Evolutionary conservation across 768 basidiomycete genomes (phyloP), one percentile per base, ranked within the genome.

Genomic region (Mrakia blollopis): DNA sequence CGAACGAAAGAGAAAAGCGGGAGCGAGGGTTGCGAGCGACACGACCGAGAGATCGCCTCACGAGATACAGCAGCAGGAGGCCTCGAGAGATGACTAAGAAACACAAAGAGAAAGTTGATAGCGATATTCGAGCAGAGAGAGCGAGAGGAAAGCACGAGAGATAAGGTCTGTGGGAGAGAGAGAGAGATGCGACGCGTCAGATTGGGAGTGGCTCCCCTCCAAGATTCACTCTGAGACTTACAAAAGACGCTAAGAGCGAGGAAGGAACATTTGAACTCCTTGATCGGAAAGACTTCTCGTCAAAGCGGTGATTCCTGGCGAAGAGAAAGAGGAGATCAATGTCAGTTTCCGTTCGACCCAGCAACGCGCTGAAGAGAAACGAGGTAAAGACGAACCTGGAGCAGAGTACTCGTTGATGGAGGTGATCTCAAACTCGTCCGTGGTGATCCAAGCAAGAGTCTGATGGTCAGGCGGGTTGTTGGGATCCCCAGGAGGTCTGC

Each of bases 401-500:
- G 76, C 76, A 25, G 63, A 28, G 28, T 77, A 77, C 10, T 77
- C 71, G 8, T 16, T 23, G 9, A 72, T 10, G 13, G 76, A 25
- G 18, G 65, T 68, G 76, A 77, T 62, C 16, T 67, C 71, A 41
- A 77, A 77, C 23, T 60, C 28, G 0, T 63, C 76, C 16, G 76
- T 77, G 5, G 61, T 11, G 32, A 67, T 54, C 2, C 21, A 65
- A 21, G 76, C 70, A 4, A 77, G 76, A 30, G 71, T 71, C 62
- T 72, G 44, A 35, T 77, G 76, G 11, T 68, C 52, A 21, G 75
- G 75, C 11, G 75, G 75, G 60, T 77, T 72, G 37, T 25, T 18
- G 1, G 47, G 71, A 39, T 77, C 76, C 23, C 76, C 76, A 44
- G 61, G 70, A 23, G 71, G 76, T 21, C 76, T 77, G 44, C 41